Base-by-base conservation (phyloP, 208 protist genomes). In the Leptomonas pyrrhocoris region DNA sequence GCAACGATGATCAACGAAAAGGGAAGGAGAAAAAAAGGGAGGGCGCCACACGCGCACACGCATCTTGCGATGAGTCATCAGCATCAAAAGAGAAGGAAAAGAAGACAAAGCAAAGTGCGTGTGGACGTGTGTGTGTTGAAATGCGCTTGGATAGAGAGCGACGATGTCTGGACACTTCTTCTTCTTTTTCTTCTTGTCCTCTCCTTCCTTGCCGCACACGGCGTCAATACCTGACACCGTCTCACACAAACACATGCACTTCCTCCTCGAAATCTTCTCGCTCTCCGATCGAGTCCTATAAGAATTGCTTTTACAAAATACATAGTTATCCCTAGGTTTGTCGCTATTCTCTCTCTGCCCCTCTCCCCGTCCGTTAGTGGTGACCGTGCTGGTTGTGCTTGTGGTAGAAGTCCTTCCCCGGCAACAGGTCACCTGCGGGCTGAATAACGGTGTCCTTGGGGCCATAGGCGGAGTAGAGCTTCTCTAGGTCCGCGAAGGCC, bases 391-490 rank as follows among this genome's bases (percentile, higher is more conserved):
- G 30, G 25, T 34, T 68, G 31, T 57, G 63, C 57, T 83, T 81
- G 59, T 82, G 61, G 80, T 95, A 95, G 71, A 78, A 90, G 49
- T 84, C 81, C 79, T 91, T 92, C n/a, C 88, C 88, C 0, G 89
- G 88, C n/a, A 94, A 77, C 23, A 62, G 57, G 71, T 89, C 80
- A 38, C 92, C 92, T 11, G 73, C 61, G 25, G 92, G 92, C 69
- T 94, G 87, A 59, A 94, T 85, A 62, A 89, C 78, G 19, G 78
- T 71, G 57, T 94, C 87, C 87, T 93, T 96, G 49, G 88, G 85
- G 23, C 87, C 89, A 74, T 94, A 96, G 13, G 87, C 77, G 40
- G 87, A 90, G 84, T 93, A 93, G 28, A 93, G 73, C 68, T 91
- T 92, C 80, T 96, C 92, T 61, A 93, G 80, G 53, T 94, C 88